Conservation (phyloP, 192 early-diverging fungal species). For the Piromyces finnis region DNA sequence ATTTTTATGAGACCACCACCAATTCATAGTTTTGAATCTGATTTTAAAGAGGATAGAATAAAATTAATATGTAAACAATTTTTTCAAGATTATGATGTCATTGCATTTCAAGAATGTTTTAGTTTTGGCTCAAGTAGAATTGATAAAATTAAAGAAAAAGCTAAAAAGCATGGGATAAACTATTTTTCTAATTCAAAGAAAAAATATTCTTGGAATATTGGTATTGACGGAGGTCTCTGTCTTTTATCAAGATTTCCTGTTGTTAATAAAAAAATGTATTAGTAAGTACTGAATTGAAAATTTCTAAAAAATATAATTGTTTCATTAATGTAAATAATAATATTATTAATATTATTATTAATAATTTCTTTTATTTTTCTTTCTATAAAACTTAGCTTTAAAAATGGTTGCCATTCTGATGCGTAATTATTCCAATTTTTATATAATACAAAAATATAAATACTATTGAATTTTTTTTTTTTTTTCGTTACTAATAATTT, state of each 20-base stretch:
- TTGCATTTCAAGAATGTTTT: not conserved
- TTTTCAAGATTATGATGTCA: not conserved
- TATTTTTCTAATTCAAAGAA: not conserved
- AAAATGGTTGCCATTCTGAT: not conserved
- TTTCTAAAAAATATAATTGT: not conserved
- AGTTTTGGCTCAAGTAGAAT: not conserved
- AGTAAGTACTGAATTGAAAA: too few species aligned
- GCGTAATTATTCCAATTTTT: not conserved
- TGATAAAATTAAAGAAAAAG: not conserved
- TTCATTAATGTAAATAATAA: too few species aligned
- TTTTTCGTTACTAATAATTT: too few species aligned
- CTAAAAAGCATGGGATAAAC: not conserved
- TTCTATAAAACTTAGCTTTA: too few species aligned
- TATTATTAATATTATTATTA: not conserved
- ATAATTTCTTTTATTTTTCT: too few species aligned
- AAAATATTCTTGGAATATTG: not conserved
- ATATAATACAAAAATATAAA: too few species aligned
- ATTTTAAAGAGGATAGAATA: not conserved
- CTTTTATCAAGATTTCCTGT: not conserved
- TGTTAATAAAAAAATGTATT: not conserved
- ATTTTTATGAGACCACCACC: not conserved
- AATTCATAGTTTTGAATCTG: not conserved
- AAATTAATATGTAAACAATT: not conserved
- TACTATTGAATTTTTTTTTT: too few species aligned
- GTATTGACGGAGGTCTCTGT: not conserved